These are phyloP conservation scores for Aureobasidium lini DNA, from an alignment of 2,329 filamentous ascomycete genomes.

Conservation along the genomic window DNA sequence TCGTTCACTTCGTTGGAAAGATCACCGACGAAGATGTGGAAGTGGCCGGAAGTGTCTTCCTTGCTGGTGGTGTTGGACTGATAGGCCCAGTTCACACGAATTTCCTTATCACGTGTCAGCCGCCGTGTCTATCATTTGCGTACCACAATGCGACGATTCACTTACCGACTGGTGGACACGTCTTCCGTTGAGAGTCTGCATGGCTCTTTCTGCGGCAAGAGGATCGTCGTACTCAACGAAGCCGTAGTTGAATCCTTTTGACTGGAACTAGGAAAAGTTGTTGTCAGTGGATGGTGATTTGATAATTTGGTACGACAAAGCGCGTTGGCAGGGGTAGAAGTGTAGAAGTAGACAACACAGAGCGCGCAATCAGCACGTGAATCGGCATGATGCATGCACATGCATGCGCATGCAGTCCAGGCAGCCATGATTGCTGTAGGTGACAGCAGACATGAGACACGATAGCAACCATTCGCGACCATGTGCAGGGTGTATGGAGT, in stretches of 20 bases:
- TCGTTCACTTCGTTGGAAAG: conserved; percentile 98
- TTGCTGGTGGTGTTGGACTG: conserved; percentile 89
- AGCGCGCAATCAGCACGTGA: conserved; percentile 11
- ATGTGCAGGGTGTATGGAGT: conserved; percentile 11
- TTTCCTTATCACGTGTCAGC: conserved; percentile 58
- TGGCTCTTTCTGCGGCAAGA: conserved; percentile 88
- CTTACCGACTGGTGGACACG: conserved; percentile 90
- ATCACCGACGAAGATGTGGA: conserved; percentile 98
- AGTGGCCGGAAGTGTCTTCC: conserved; percentile 96
- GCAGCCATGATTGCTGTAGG: conserved; percentile 8
- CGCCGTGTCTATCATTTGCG: not conserved
- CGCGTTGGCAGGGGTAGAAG: not conserved
- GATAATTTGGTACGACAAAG: not conserved
- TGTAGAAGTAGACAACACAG: not conserved
- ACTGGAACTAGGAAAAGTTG: conserved; percentile 46
- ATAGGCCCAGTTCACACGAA: conserved; percentile 98
- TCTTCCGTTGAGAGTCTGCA: conserved; percentile 93
- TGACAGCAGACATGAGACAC: conserved; percentile 15
- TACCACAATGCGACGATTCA: conserved; percentile 13
- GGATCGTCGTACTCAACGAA: conserved; percentile 99
- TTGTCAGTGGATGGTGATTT: not conserved
- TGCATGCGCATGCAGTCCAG: conserved; percentile 10
- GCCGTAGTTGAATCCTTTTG: conserved; percentile 97
- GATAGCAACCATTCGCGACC: not conserved
- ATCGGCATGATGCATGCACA: conserved; percentile 8